Conservation (phyloP, 805 yeast genomes). For the Cyberlindnera lachancei region DNA sequence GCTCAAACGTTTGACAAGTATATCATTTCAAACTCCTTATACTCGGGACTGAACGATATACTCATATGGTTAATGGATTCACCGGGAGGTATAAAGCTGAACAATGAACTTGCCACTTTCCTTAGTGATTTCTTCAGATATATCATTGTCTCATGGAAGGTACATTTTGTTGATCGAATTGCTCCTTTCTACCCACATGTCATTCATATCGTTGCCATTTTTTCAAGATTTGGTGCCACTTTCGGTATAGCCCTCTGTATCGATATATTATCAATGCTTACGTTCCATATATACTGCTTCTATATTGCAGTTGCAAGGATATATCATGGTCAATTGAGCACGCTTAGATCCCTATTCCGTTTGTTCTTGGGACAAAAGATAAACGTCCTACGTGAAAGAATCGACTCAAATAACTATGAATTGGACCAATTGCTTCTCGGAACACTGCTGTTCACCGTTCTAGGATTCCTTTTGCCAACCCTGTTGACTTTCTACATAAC, state of each 20-base stretch:
- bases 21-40: constrained; percentile 33
- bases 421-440: constrained; percentile 85
- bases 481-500: constrained; percentile 74
- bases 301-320: constrained; percentile 74
- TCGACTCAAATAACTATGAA: constrained; percentile 79
- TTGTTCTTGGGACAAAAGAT: constrained; percentile 85
- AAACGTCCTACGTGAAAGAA: constrained; percentile 75
- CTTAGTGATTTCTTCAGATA: constrained; percentile 82
- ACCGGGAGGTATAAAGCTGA: constrained; percentile 92
- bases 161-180: constrained; percentile 20
- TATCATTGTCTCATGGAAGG: constrained; percentile 68
- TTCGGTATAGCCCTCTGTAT: constrained; percentile 57
- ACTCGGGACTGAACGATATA: constrained; percentile 36
- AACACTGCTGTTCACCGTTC: constrained; percentile 75
- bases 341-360: constrained; percentile 67
- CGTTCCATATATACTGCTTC: constrained; percentile 70
- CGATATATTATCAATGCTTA: constrained; percentile 55
- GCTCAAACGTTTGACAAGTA: constrained; percentile 23
- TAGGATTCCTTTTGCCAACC: constrained; percentile 78
- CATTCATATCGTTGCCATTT: constrained; percentile 33
- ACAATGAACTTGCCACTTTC: constrained; percentile 76
- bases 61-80: constrained; percentile 75
- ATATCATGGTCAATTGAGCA: constrained; percentile 65
- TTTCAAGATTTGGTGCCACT: constrained; percentile 51
- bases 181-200: constrained; percentile 24